Base-by-base conservation (phyloP, 345 rosid species). In the Gossypium bickii region DNA sequence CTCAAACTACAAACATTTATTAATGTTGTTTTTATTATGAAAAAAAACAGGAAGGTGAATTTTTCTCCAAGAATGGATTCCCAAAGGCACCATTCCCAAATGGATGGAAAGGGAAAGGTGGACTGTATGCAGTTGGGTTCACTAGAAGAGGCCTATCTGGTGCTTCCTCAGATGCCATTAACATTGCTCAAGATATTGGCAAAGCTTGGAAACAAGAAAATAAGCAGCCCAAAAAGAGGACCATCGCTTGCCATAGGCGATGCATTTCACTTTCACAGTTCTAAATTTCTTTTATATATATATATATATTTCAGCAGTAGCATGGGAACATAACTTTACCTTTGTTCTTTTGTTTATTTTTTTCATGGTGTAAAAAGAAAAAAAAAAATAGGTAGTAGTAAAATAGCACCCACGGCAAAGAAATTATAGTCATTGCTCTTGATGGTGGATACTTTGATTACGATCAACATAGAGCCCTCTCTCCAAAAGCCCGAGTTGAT, bases 111-210 rank as follows among this genome's bases (percentile, higher is more conserved):
- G 98, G 95, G 43, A 87, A 81, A 12, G 83, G 73, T 0, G 97
- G 97, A 24, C 82, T 94, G 1, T 94, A 92, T 71, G 97, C 98
- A 56, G 97, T 89, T 73, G 98, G 98, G 80, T 94, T 94, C 76
- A 85, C 95, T 20, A 87, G 86, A 87, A 94, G 85, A 89, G 98
- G 98, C 75, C 86, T 92, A 22, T 83, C 92, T 1, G 98, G 98
- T 70, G 92, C 90, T 53, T 90, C 95, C 49, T 83, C 83, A 20
- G 98, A 95, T 49, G 97, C 98, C 24, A 73, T 79, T 51, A 91
- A 77, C 45, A 90, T 93, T 2, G 92, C 97, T 22, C 80, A 87
- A 73, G 97, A 95, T 29, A 93, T 95, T 61, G 86, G 96, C 82
- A 77, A 77, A 15, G 89, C 85, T 79, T 95, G 96, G 99, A 93